Evolutionary conservation across 2,329 filamentous ascomycete genomes (phyloP).

Genomic region (Decorospora gaudefroyi): DNA sequence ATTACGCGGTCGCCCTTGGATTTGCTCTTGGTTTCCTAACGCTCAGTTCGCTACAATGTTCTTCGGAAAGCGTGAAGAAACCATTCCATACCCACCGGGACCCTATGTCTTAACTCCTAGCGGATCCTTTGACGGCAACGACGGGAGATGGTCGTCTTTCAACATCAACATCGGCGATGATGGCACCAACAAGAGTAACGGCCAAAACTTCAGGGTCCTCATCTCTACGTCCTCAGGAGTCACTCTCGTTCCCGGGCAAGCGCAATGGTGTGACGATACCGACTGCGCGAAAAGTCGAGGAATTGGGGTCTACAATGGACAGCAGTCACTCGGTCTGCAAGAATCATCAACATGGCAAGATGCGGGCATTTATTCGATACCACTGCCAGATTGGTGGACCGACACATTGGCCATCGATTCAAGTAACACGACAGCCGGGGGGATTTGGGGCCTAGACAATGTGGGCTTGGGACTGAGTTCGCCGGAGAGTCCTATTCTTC

Average conservation of each 20-base stretch:
- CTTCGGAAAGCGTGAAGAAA: slow-evolving; percentile 28
- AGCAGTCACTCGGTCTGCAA: slow-evolving; percentile 30
- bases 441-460: slow-evolving; percentile 26
- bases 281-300: slow-evolving; percentile 40
- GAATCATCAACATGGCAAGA: slow-evolving; percentile 24
- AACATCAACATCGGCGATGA: slow-evolving; percentile 46
- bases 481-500: slow-evolving; percentile 13
- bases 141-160: slow-evolving; percentile 52
- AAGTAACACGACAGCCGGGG: slow-evolving; percentile 19
- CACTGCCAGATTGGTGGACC: slow-evolving; percentile 27
- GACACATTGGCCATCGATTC: slow-evolving; percentile 4
- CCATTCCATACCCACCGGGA: slow-evolving; percentile 14
- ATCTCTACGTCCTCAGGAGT: slow-evolving; percentile 38
- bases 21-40: slow-evolving; percentile 17
- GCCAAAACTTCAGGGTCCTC: slow-evolving; percentile 46
- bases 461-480: slow-evolving; percentile 37
- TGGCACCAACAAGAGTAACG: slow-evolving; percentile 27
- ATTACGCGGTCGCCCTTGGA: slow-evolving; percentile 10
- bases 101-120: slow-evolving; percentile 26
- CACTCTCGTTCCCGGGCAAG: slow-evolving; percentile 32
- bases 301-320: slow-evolving; percentile 21
- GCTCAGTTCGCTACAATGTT: slow-evolving; percentile 28
- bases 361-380: slow-evolving; percentile 21
- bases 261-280: slow-evolving; percentile 31
- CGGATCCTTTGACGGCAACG: slow-evolving; percentile 45